These are phyloP conservation scores for Fusarium sp. DNA, from an alignment of 2,329 filamentous ascomycete species.

Conservation along the genomic window DNA sequence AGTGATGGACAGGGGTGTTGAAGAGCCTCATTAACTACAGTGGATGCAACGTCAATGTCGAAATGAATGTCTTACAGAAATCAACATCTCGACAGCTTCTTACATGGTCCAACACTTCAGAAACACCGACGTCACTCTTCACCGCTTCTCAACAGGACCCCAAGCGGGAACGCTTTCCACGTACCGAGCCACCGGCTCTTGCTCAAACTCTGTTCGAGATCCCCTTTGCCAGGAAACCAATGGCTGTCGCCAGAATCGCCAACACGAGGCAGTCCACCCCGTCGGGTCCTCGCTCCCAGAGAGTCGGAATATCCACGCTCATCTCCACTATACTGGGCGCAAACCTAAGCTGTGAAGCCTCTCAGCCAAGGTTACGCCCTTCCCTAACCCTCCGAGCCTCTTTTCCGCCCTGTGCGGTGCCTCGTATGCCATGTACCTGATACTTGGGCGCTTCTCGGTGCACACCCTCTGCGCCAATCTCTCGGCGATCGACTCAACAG, in stretches of 20 bases:
- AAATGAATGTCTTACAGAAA: not conserved
- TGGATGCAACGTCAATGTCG: not conserved
- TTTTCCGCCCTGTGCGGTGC: not conserved
- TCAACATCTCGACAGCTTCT: not conserved
- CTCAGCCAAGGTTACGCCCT: conserved; percentile 19
- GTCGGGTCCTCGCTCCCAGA: conserved; percentile 23
- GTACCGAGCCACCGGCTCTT: conserved; percentile 34
- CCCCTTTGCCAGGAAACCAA: conserved; percentile 28
- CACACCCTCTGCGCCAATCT: conserved; percentile 22
- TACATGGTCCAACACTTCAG: not conserved
- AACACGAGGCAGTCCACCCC: conserved; percentile 26
- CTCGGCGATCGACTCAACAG: conserved; percentile 6
- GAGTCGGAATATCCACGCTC: conserved; percentile 19
- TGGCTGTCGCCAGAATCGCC: conserved; percentile 9
- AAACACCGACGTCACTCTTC: conserved; percentile 8
- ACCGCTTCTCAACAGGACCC: conserved; percentile 6
- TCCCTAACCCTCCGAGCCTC: conserved; percentile 14
- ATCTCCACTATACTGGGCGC: conserved; percentile 20
- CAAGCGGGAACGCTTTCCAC: conserved; percentile 12
- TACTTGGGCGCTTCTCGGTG: conserved; percentile 29
- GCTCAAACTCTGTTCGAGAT: conserved; percentile 33
- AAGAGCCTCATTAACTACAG: conserved; percentile 34
- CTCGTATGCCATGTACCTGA: conserved; percentile 24
- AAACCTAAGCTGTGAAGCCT: conserved; percentile 17
- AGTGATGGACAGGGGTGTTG: conserved; percentile 16